Evolutionary conservation across 1,139 yeast species (phyloP), one percentile per base, ranked within the genome.

Genomic region (Suhomyces choctaworum): DNA sequence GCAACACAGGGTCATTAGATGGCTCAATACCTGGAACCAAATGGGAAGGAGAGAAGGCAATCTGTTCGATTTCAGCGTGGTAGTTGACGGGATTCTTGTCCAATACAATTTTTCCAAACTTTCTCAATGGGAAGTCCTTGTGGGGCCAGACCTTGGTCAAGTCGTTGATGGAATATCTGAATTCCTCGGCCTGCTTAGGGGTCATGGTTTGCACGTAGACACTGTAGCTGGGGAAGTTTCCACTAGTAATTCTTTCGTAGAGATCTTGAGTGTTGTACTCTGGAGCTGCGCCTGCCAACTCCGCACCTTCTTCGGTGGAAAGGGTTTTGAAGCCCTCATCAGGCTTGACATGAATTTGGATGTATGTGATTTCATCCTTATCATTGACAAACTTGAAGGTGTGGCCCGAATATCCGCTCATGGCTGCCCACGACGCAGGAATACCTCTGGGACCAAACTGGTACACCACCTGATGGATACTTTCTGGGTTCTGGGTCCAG

Each of bases 321-420:
- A 79, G 62, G 39, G 67, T 77, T 51, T 72, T 67, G 57, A 73
- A 64, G 35, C 87, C 87, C 58, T 76, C 82, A 52, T 80, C 83
- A 24, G 75, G 50, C 46, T 71, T 62, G 44, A 79, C 63, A 56
- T 81, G 87, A 40, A 78, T 80, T 59, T 81, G 86, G 32, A 80
- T 82, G 56, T 80, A 80, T 48, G 56, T 60, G 79, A 83, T 76
- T 40, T 79, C 82, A 44, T 84, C 87, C 46, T 80, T 69, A 52
- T 72, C 70, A 60, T 78, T 80, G 33, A 78, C 62, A 82, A 83
- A 78, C 59, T 80, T 80, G 62, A 78, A 81, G 24, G 86, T 74
- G 62, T 81, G 87, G 37, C 86, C 87, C 16, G 87, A 80, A 64
- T 76, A 81, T 41, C 85, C 86, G 55, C 80, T 66, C 86, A 80